A percentile compares a stretch with the other conserved stretches of the same genome.
phyloP scores from a whole-genome alignment of 225 moss, liverwort and hornwort genomes.

The Bryoerythrophyllum caledonicum region DNA sequence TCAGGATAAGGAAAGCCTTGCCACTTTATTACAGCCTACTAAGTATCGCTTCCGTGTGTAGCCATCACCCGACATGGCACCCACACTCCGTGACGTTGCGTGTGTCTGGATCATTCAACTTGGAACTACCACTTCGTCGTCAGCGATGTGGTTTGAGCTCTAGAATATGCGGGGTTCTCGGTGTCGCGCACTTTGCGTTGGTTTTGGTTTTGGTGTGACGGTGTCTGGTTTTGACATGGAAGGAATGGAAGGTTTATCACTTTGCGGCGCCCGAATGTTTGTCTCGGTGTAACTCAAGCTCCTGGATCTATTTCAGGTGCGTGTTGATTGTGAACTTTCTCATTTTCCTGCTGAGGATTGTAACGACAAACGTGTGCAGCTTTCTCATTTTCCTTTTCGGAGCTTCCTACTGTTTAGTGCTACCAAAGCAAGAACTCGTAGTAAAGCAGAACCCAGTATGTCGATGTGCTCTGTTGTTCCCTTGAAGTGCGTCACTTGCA shows the following conservation, averaged over 20 bases:
- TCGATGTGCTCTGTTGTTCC: neutral
- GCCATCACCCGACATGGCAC: constrained; percentile 10
- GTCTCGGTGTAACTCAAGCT: neutral
- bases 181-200: neutral
- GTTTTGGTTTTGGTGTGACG: neutral
- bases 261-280: neutral
- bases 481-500: neutral
- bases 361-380: neutral
- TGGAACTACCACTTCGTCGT: neutral
- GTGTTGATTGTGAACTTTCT: neutral
- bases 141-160: neutral
- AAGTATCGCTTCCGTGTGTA: too few relatives aligned
- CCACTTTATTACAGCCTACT: constrained; percentile 1
- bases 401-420: too few relatives aligned
- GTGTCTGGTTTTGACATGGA: neutral
- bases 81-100: constrained; percentile 9
- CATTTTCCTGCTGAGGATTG: too few relatives aligned
- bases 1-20: constrained; percentile 36
- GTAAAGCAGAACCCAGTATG: neutral
- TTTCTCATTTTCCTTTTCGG: too few relatives aligned
- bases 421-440: too few relatives aligned
- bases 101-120: neutral
- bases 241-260: neutral
- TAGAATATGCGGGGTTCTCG: neutral
- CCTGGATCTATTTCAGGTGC: neutral